Base-by-base conservation (phyloP, 2,329 filamentous ascomycete genomes). In the Dactylonectria estremocensis region DNA sequence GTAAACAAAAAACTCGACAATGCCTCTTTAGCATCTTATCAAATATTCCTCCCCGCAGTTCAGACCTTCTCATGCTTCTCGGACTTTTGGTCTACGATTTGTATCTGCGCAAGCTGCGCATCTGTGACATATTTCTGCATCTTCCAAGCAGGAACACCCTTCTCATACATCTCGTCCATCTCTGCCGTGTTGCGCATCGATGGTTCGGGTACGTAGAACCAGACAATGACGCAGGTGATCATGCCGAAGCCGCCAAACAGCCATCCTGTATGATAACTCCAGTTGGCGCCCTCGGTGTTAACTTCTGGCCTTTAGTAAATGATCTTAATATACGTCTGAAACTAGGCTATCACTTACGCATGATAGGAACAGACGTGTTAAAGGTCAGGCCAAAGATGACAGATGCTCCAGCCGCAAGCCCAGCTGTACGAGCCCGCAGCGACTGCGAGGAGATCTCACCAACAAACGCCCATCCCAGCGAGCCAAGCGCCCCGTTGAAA, bases 91-190 rank as follows among this genome's bases (percentile, higher is more conserved):
- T 46, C 24, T 35, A 60, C 46, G 31, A 20, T 55, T 14, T 54
- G 55, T 8, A 37, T 55, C 40, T 43, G 57, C 13, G 28, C n/a
- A 14, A 22, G 16, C 46, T 71, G 69, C 11, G 67, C 67, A 28
- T 71, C 54, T 1, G 69, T 69, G 1, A 69, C 46, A 22, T 69
- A 63, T 28, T 69, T 69, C 16, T 57, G 49, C 69, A 71, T 71
- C 43, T 61, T 56, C 60, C 69, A 64, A 20, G 67, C 69, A 4
- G 63, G 66, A 3, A 71, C 56, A 3, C 60, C 56, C 28, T 71
- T 71, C 49, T 67, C 63, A 40, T 67, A 71, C 69, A 71, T 71
- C 55, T 71, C 69, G 43, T 71, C 69, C 66, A 71, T 62, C 60
- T 71, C 69, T 14, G 69, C 67, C 22, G 69, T 37, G 24, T 71